Base-by-base conservation (phyloP, 306 rosid species). In the Glycyrrhiza uralensis region DNA sequence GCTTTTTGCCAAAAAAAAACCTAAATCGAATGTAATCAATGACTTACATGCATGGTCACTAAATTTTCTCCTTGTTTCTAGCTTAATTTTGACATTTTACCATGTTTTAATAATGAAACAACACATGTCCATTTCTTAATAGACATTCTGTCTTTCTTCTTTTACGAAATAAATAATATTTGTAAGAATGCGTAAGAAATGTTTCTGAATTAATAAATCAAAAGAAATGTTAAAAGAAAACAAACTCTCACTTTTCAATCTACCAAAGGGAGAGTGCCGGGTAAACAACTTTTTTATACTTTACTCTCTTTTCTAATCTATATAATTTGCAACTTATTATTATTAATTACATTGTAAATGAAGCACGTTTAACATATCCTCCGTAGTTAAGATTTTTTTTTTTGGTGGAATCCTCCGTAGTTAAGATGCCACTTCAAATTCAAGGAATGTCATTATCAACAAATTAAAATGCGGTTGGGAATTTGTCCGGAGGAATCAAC, bases 301-400 rank as follows among this genome's bases (percentile, higher is more conserved):
- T 52, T 38, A 71, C 66, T 38, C 42, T 1, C 18, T 32, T 41
- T 33, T 57, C 45, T 15, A 71, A 42, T 17, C n/a, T 9, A 42
- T 13, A 15, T 13, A 7, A 59, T 55, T n/a, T 24, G 13, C 54
- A 23, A n/a, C 18, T 54, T 55, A 30, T 36, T 50, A n/a, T 18
- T 67, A 1, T 36, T 46, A 24, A 23, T 18, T 52, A 36, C 32
- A 54, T 14, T 14, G 7, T 10, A 39, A 8, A 26, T 55, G 29
- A 78, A 64, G 12, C 69, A 64, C 78, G 54, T 72, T 72, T 79
- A 59, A 72, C 44, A 52, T 52, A 32, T 38, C n/a, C n/a, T n/a
- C n/a, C n/a, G n/a, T n/a, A n/a, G 79, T 17, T 67, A 24, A 30
- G 24, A 62, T 38, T 44, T 42, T 3, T 13, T 11, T n/a, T n/a